These are phyloP conservation scores for Alternaria sp. DNA, from an alignment of 2,329 filamentous ascomycete genomes.

Conservation along the genomic window DNA sequence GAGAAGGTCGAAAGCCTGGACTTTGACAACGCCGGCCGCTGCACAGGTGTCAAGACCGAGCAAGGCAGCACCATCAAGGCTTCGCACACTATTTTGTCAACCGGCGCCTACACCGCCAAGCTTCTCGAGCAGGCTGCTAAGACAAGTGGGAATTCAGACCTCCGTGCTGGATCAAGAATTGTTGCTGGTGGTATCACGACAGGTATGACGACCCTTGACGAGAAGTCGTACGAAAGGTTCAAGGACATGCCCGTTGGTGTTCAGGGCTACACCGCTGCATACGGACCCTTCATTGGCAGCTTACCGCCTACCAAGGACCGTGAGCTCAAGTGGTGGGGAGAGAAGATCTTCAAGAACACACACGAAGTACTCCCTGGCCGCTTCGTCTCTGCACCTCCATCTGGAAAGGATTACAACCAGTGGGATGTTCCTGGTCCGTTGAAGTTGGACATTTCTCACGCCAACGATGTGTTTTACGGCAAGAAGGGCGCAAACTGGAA, in stretches of 20 bases:
- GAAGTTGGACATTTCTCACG: slow-evolving; percentile 66
- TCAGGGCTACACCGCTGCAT: slow-evolving; percentile 40
- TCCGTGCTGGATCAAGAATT: slow-evolving; percentile 63
- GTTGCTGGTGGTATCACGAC: slow-evolving; percentile 64
- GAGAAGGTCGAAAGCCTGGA: slow-evolving; percentile 60
- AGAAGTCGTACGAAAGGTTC: slow-evolving; percentile 37
- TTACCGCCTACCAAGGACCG: slow-evolving; percentile 45
- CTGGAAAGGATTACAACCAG: slow-evolving; percentile 65
- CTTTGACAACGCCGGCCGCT: slow-evolving; percentile 58
- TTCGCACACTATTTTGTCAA: slow-evolving; percentile 48
- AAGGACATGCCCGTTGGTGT: slow-evolving; percentile 48
- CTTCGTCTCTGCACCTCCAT: slow-evolving; percentile 65
- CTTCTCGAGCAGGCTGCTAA: slow-evolving; percentile 59
- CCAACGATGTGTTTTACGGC: slow-evolving; percentile 67
- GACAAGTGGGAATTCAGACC: slow-evolving; percentile 55
- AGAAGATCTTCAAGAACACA: slow-evolving; percentile 48
- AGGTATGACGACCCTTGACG: slow-evolving; percentile 57
- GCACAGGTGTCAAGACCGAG: slow-evolving; percentile 46
- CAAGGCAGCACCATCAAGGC: slow-evolving; percentile 41
- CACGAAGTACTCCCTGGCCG: slow-evolving; percentile 56
- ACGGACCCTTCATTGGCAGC: slow-evolving; percentile 44
- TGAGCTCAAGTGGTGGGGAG: slow-evolving; percentile 47
- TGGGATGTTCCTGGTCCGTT: slow-evolving; percentile 67
- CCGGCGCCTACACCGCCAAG: slow-evolving; percentile 55
- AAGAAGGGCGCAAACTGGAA: slow-evolving; percentile 64